These are phyloP conservation scores for Apocynum venetum DNA, from an alignment of 257 asterid genomes.

Conservation along the genomic window DNA sequence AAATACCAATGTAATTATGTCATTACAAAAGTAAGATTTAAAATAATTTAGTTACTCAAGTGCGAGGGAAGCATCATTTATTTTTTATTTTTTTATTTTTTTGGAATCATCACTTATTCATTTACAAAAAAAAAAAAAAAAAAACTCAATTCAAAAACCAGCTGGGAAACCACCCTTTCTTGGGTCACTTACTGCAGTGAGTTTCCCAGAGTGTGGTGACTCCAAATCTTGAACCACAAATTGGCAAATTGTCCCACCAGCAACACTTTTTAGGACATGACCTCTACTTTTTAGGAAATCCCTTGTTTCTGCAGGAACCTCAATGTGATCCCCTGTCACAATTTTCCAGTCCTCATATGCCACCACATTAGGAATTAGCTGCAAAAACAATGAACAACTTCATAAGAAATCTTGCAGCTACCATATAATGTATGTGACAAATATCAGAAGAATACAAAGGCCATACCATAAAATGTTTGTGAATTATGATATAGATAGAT, in stretches of 20 bases:
- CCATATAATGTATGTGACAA: too few relatives aligned
- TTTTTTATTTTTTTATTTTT: too few relatives aligned
- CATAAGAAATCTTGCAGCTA: background rate
- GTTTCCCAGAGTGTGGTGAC: constrained; percentile 22
- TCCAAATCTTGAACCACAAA: constrained; percentile 42
- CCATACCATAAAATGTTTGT: too few relatives aligned
- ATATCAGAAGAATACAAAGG: too few relatives aligned
- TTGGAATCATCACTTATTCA: too few relatives aligned
- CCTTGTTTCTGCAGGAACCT: constrained; percentile 36
- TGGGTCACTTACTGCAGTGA: constrained; percentile 60
- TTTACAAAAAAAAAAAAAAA: background rate
- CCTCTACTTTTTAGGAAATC: constrained; percentile 40
- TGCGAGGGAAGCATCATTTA: too few relatives aligned
- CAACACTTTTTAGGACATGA: constrained; percentile 40
- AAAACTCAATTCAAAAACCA: constrained; percentile 29
- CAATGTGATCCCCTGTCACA: constrained; percentile 53
- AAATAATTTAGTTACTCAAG: too few relatives aligned
- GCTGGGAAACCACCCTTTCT: constrained; percentile 77
- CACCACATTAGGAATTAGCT: constrained; percentile 55
- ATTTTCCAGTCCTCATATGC: constrained; percentile 68
- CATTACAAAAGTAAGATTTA: too few relatives aligned
- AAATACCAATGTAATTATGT: too few relatives aligned
- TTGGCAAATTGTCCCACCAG: constrained; percentile 59
- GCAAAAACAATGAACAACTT: constrained; percentile 11
- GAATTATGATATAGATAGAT: too few relatives aligned